Evolutionary conservation across 2,329 filamentous ascomycete genomes (phyloP).

Genomic region (Penicillium verrucosum): DNA sequence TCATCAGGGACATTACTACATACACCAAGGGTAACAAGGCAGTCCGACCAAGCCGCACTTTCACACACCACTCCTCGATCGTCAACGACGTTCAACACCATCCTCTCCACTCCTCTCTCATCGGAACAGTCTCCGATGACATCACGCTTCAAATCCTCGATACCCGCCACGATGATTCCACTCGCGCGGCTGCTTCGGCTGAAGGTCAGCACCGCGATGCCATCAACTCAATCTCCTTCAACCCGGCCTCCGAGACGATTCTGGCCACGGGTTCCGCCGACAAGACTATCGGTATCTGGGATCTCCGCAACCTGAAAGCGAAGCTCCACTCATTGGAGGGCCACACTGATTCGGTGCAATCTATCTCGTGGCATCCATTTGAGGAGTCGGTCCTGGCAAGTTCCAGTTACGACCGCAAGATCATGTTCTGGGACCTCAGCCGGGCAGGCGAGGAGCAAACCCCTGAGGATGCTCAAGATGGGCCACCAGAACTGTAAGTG

Average conservation of each 20-base stretch:
- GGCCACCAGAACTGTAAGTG: slow-evolving; percentile 85
- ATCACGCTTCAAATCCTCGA: slow-evolving; percentile 90
- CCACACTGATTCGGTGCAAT: slow-evolving; percentile 85
- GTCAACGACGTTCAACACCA: slow-evolving; percentile 98
- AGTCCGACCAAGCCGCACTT: slow-evolving; percentile 69
- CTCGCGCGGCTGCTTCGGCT: slow-evolving; percentile 66
- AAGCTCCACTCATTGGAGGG: slow-evolving; percentile 88
- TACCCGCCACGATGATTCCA: slow-evolving; percentile 65
- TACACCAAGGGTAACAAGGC: slow-evolving; percentile 67
- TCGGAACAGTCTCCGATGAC: slow-evolving; percentile 94
- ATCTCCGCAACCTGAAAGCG: slow-evolving; percentile 83
- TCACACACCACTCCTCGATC: slow-evolving; percentile 82
- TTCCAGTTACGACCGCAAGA: slow-evolving; percentile 85
- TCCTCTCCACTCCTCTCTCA: slow-evolving; percentile 75
- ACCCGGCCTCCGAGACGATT: slow-evolving; percentile 83
- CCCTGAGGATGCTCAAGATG: slow-evolving; percentile 91
- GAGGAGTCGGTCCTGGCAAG: slow-evolving; percentile 87
- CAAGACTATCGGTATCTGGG: slow-evolving; percentile 93
- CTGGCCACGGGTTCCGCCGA: slow-evolving; percentile 92
- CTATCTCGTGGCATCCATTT: slow-evolving; percentile 89
- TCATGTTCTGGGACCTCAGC: slow-evolving; percentile 95
- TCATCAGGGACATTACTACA: slow-evolving; percentile 70
- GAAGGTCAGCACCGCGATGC: slow-evolving; percentile 80
- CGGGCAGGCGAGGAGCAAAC: slow-evolving; percentile 90
- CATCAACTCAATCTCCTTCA: slow-evolving; percentile 94